Evolutionary conservation across 345 rosid genomes (phyloP).

Genomic region (Abelmoschus esculentus): DNA sequence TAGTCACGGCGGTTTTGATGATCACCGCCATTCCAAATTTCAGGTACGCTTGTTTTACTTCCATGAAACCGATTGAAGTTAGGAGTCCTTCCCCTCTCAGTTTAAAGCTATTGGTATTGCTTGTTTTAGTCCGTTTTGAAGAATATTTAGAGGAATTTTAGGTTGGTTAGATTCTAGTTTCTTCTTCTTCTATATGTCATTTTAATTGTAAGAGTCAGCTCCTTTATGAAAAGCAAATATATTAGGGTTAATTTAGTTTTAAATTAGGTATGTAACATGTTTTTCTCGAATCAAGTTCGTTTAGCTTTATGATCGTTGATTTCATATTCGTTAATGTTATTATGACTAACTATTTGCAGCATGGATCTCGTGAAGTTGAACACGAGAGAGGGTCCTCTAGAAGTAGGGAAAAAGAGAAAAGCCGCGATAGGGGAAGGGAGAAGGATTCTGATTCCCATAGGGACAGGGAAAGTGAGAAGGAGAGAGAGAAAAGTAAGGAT

Average conservation of each 20-base stretch:
- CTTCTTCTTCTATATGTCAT: background rate
- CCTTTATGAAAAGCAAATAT: background rate
- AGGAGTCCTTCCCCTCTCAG: background rate
- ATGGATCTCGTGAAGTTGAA: background rate
- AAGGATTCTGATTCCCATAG: background rate
- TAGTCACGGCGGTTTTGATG: background rate
- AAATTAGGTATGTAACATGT: background rate
- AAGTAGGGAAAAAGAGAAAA: background rate
- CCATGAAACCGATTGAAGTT: background rate
- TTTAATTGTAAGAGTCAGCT: background rate
- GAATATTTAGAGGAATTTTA: background rate
- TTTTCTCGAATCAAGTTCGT: background rate
- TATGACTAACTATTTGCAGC: background rate
- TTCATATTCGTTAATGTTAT: background rate
- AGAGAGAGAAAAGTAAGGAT: slow-evolving; percentile 19
- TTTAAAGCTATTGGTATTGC: background rate
- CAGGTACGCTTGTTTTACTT: background rate
- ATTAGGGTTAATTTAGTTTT: background rate
- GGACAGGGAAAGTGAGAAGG: slow-evolving; percentile 26
- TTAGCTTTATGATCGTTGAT: background rate
- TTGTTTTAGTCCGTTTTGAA: background rate
- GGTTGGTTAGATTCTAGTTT: background rate
- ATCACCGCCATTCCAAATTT: background rate
- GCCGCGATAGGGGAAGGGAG: background rate
- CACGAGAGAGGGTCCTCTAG: background rate